These are phyloP conservation scores for Penicillium glabrum DNA, from an alignment of 2,329 filamentous ascomycete genomes.

Conservation along the genomic window DNA sequence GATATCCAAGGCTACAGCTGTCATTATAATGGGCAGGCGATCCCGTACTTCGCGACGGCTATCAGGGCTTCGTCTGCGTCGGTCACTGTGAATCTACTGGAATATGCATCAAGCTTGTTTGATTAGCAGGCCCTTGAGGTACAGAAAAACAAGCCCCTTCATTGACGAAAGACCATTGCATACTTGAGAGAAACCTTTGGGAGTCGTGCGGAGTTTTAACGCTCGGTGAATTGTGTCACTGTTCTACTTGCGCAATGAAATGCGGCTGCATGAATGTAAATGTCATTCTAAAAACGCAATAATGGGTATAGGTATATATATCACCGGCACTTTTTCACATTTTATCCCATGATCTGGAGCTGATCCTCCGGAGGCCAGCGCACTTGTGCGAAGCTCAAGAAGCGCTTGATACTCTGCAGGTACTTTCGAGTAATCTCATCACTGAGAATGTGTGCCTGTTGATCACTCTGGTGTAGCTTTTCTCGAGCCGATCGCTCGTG, in stretches of 20 bases:
- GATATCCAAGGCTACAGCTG: constrained; percentile 24
- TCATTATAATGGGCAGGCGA: constrained; percentile 25
- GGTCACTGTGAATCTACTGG: constrained; percentile 17
- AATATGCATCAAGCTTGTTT: constrained; percentile 20
- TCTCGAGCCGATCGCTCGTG: constrained; percentile 95
- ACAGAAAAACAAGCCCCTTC: background rate
- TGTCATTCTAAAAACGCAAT: background rate
- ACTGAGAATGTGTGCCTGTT: constrained; percentile 91
- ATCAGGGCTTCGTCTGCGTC: constrained; percentile 21
- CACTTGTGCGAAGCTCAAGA: constrained; percentile 93
- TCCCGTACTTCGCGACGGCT: constrained; percentile 27
- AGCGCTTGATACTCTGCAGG: constrained; percentile 95
- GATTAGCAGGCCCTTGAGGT: background rate
- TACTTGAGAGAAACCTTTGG: background rate
- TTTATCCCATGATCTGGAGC: constrained; percentile 86
- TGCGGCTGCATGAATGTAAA: background rate
- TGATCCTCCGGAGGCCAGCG: constrained; percentile 93
- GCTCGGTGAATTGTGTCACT: background rate
- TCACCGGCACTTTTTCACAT: background rate
- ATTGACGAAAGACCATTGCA: background rate
- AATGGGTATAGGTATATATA: background rate
- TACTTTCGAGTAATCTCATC: constrained; percentile 96
- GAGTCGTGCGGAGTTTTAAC: no score
- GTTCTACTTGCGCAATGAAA: background rate
- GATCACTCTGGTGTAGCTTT: constrained; percentile 79